Conservation (phyloP, 257 asterid species). For the Orobanche coerulescens region DNA sequence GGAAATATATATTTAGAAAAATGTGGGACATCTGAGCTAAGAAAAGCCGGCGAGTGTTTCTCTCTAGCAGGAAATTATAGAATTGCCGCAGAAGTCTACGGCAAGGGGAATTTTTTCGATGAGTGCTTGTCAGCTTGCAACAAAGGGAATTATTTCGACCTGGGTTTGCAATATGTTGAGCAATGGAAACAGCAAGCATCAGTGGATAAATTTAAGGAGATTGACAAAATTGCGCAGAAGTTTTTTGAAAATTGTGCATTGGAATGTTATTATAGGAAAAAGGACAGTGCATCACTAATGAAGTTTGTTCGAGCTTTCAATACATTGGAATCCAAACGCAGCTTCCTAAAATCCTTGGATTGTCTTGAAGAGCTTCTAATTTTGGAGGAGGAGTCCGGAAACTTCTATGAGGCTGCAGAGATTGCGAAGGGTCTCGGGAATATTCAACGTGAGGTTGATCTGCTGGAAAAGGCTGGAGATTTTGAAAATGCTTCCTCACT, state of each 20-base stretch:
- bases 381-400: slow-evolving; percentile 46
- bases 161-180: slow-evolving; percentile 44
- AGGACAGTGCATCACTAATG: slow-evolving; percentile 36
- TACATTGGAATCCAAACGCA: slow-evolving; percentile 35
- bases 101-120: slow-evolving; percentile 29
- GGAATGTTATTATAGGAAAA: slow-evolving; percentile 22
- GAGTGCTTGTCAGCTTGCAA: slow-evolving; percentile 50
- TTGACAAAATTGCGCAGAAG: slow-evolving; percentile 33
- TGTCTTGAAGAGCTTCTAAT: slow-evolving; percentile 41
- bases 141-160: slow-evolving; percentile 33
- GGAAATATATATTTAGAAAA: slow-evolving; percentile 47
- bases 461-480: slow-evolving; percentile 29
- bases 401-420: slow-evolving; percentile 49
- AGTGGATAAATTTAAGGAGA: slow-evolving; percentile 15
- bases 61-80: slow-evolving; percentile 34
- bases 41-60: slow-evolving; percentile 63
- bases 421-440: slow-evolving; percentile 38
- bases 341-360: slow-evolving; percentile 34
- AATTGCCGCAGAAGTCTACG: slow-evolving; percentile 43
- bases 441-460: slow-evolving; percentile 33
- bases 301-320: slow-evolving; percentile 41
- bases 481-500: slow-evolving; percentile 28
- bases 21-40: slow-evolving; percentile 31
- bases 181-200: slow-evolving; percentile 40
- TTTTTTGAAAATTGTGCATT: slow-evolving; percentile 39